Evolutionary conservation across 352 stramenopile genomes (phyloP).

Genomic region (Thalassiosira allenii): DNA sequence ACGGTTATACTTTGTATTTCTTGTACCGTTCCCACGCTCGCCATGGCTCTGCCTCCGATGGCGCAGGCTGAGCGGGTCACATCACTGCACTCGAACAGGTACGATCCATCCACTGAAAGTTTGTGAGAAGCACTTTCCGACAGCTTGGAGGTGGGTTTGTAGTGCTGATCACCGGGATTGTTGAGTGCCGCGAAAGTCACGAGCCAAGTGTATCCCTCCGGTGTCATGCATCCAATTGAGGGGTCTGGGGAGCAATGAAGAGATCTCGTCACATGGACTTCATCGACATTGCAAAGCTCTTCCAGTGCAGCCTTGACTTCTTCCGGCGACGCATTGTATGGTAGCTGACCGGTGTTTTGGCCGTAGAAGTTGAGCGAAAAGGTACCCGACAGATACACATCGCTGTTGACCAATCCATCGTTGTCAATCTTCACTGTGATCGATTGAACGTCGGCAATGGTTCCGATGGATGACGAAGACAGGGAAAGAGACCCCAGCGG

Average conservation of each 20-base stretch:
- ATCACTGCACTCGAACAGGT: conserved; percentile 78
- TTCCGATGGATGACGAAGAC: conserved; percentile 55
- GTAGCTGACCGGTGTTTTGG: conserved; percentile 86
- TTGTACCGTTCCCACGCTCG: conserved; percentile 51
- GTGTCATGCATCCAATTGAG: conserved; percentile 64
- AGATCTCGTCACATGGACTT: conserved; percentile 86
- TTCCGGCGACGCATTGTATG: conserved; percentile 79
- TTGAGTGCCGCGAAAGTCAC: conserved; percentile 74
- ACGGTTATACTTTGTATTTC: conserved; percentile 62
- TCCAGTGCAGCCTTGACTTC: conserved; percentile 88
- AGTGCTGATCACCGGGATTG: conserved; percentile 67
- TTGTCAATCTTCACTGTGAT: conserved; percentile 86
- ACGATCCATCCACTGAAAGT: conserved; percentile 73
- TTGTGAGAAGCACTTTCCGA: conserved; percentile 67
- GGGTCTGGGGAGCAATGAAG: conserved; percentile 70
- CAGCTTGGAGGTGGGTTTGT: conserved; percentile 49
- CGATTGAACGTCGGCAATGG: conserved; percentile 85
- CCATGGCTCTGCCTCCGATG: conserved; percentile 51
- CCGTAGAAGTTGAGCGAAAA: conserved; percentile 91
- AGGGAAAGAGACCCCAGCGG: conserved; percentile 66
- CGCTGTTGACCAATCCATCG: conserved; percentile 47
- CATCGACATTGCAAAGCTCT: conserved; percentile 90
- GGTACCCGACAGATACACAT: conserved; percentile 86
- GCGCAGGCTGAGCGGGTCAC: conserved; percentile 41
- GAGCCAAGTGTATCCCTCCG: conserved; percentile 81